A percentile compares a stretch with the other conserved stretches of the same genome.
Conservation (phyloP, 108 stramenopile species). For the Parmales sp. region DNA sequence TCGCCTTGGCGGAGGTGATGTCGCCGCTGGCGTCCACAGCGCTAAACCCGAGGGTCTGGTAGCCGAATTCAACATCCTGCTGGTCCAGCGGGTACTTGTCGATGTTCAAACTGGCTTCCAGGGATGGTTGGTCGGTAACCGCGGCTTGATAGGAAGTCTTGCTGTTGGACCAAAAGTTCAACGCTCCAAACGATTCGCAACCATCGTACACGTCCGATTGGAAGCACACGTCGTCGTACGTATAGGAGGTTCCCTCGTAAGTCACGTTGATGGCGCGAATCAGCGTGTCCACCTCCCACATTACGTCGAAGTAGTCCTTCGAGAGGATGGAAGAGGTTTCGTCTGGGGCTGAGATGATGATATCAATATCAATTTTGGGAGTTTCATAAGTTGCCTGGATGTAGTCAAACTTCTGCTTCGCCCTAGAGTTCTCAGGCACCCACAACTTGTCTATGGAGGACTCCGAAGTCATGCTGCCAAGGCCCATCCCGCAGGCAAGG, state of each 20-base stretch:
- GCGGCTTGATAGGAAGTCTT: background rate
- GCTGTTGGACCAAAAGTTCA: background rate
- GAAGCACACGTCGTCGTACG: background rate
- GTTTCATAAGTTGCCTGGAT: background rate
- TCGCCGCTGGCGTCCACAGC: background rate
- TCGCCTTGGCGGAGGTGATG: background rate
- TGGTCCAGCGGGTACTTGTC: background rate
- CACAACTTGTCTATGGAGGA: background rate
- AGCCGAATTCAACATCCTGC: background rate
- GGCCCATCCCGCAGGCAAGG: background rate
- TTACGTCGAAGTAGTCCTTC: background rate
- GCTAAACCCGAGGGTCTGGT: background rate
- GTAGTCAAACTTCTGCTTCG: background rate
- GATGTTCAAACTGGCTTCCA: background rate
- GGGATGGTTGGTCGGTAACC: background rate
- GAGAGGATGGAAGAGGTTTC: background rate
- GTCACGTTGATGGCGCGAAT: background rate
- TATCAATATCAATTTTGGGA: background rate
- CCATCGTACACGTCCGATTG: background rate
- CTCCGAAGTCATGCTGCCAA: background rate
- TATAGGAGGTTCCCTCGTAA: background rate
- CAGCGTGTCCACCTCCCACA: background rate
- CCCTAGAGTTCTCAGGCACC: background rate
- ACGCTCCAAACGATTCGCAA: background rate
- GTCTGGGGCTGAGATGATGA: background rate